Conservation (phyloP, 2,329 filamentous ascomycete genomes). For the Colletotrichum endophyticum region DNA sequence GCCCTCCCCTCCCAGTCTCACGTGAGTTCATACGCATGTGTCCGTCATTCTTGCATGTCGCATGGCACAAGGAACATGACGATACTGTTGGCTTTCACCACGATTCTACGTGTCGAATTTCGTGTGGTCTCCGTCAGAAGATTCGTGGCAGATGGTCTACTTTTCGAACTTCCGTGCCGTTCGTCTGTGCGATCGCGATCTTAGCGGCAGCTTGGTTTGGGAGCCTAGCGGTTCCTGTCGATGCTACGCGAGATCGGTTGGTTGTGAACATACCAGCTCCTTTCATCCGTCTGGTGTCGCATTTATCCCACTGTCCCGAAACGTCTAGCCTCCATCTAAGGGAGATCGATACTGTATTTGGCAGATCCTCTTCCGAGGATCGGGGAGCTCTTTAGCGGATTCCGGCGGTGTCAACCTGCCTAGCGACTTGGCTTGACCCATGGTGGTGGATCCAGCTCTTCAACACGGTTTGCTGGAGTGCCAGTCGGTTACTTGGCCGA, state of each 20-base stretch:
- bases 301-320: slow-evolving; percentile 9
- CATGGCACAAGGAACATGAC: background rate
- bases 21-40: background rate
- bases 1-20: background rate
- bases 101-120: background rate
- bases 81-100: background rate
- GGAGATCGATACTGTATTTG: slow-evolving; percentile 1
- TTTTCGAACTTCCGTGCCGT: background rate
- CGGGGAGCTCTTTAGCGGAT: background rate
- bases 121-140: background rate
- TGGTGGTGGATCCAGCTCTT: background rate
- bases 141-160: background rate
- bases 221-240: background rate
- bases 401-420: background rate
- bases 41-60: background rate
- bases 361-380: background rate
- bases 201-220: background rate
- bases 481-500: background rate
- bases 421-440: background rate
- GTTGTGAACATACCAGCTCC: background rate
- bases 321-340: background rate
- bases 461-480: background rate
- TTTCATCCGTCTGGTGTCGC: background rate
- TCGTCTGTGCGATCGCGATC: background rate
- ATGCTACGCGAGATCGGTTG: background rate